A percentile compares a stretch with the other conserved stretches of the same genome.
These are phyloP conservation scores for Fremontodendron californicum DNA, from an alignment of 345 rosid species.

Conservation along the genomic window DNA sequence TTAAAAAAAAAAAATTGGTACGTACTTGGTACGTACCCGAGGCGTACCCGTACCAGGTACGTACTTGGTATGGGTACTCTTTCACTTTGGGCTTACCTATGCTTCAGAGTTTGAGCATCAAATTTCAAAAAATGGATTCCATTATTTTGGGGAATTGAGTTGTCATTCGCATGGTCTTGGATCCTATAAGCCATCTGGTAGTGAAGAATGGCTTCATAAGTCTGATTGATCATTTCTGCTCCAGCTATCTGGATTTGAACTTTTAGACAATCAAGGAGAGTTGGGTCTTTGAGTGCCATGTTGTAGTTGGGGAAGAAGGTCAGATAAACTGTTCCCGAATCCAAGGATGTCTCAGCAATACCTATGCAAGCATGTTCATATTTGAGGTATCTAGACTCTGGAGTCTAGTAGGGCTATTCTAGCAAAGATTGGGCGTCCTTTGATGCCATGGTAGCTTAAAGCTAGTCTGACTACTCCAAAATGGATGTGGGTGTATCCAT, in stretches of 20 bases:
- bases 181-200: too few species aligned
- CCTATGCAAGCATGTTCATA: neutral
- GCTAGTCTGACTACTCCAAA: neutral
- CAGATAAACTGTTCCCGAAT: neutral
- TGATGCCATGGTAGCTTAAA: neutral
- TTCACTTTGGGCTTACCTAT: too few species aligned
- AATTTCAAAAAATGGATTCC: too few species aligned
- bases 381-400: neutral
- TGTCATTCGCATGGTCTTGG: too few species aligned
- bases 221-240: too few species aligned
- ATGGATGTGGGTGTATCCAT: neutral
- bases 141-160: too few species aligned
- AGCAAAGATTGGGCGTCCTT: neutral
- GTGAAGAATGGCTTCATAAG: too few species aligned
- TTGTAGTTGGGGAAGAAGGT: constrained; percentile 3
- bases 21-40: too few species aligned
- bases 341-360: neutral
- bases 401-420: neutral
- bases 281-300: neutral
- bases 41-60: too few species aligned
- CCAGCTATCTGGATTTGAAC: constrained; percentile 4
- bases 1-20: too few species aligned
- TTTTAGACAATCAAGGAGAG: neutral
- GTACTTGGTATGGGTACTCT: too few species aligned
- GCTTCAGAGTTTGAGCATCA: too few species aligned